Evolutionary conservation across 2,329 filamentous ascomycete genomes (phyloP), one percentile per base, ranked within the genome.

Genomic region (Fusarium anguioides): DNA sequence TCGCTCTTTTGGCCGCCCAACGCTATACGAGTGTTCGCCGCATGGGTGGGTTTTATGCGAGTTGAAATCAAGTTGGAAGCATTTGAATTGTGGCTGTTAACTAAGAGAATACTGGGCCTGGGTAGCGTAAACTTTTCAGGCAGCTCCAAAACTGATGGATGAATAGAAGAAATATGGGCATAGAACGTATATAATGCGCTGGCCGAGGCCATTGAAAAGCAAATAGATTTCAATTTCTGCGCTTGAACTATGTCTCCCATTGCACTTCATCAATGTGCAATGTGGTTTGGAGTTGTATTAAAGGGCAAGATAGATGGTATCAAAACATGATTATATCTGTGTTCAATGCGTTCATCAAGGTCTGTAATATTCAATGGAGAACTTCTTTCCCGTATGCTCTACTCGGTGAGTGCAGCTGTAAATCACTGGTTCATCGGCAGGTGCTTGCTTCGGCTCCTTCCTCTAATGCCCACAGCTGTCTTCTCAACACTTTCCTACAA

Each of bases 51-150:
- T 3, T 89, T 84, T 69, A 74, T 88, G 42, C 80, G 87, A 29
- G 86, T 91, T 6, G 86, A 88, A 77, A 68, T 87, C 37, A 90
- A 89, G 80, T 79, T 91, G 29, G 85, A 87, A 69, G 80, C 81
- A 8, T 90, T 90, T 76, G 89, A 91, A 79, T 72, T 87, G 39
- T 89, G 86, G 85, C 76, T 91, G 31, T 78, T 78, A 26, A 64
- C 85, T 8, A 87, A 88, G 78, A 81, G 87, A 55, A 70, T 82
- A 31, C 49, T 82, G 15, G 81, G 81, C 6, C 36, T 78, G 23
- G 69, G 68, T 53, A 61, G 58, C 17, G n/a, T 72, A 18, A 63
- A 74, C 58, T 71, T 78, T 69, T 71, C 71, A 18, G 64, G 64
- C 15, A 45, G 50, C 53, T 77, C 49, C 54, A 58, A 55, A 62